Percentiles rank a stretch among this genome's conserved stretches.
Conservation (phyloP, 2,329 filamentous ascomycete species). For the Ceratocystis huliohia region DNA sequence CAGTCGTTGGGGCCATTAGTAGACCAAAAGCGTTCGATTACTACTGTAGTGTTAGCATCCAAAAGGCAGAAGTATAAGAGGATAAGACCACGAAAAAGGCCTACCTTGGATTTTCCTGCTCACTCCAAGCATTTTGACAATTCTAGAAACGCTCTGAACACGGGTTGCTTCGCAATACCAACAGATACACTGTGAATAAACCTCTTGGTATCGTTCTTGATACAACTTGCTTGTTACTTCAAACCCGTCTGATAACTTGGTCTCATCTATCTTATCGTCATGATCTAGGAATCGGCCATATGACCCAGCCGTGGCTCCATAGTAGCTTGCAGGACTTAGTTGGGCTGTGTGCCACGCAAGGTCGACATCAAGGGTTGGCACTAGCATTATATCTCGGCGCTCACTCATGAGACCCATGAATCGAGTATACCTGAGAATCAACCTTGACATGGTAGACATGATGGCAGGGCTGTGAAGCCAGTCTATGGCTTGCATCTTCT, state of each 20-base stretch:
- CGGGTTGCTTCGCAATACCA: conserved; percentile 64
- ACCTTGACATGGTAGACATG: conserved; percentile 48
- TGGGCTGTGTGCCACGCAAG: conserved; percentile 75
- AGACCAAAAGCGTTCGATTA: conserved; percentile 33
- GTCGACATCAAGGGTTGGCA: conserved; percentile 64
- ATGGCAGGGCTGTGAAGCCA: conserved; percentile 64
- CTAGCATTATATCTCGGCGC: conserved; percentile 37
- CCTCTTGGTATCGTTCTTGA: conserved; percentile 47
- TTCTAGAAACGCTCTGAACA: conserved; percentile 28
- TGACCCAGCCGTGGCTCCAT: conserved; percentile 37
- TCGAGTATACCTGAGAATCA: conserved; percentile 51
- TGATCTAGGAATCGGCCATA: conserved; percentile 58
- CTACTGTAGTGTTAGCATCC: conserved; percentile 16
- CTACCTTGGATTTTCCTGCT: conserved; percentile 35
- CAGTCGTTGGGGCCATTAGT: conserved; percentile 39
- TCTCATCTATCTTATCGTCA: conserved; percentile 69
- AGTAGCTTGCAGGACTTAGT: conserved; percentile 52
- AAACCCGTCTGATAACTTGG: conserved; percentile 50
- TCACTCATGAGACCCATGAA: conserved; percentile 48
- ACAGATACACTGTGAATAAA: conserved; percentile 67
- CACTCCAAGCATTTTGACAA: conserved; percentile 35
- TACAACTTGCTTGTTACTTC: conserved; percentile 62
- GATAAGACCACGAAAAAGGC: not conserved
- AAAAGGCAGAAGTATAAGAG: not conserved
- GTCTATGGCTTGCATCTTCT: conserved; percentile 63